Evolutionary conservation across 495 filamentous ascomycete genomes (phyloP), one percentile per base, ranked within the genome.

Genomic region (Penicillium pulvis): DNA sequence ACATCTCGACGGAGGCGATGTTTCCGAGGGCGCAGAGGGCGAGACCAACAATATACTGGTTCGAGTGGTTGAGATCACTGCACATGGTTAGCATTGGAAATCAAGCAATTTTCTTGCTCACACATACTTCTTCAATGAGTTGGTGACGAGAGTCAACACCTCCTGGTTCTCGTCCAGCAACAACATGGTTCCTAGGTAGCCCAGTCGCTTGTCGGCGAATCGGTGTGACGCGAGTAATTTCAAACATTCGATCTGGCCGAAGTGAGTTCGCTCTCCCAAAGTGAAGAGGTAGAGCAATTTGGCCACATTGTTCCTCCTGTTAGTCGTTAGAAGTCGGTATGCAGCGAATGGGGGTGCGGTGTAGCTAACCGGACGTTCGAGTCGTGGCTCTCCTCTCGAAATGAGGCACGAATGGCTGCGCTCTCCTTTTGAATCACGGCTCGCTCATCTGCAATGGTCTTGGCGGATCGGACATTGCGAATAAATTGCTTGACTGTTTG

Each of bases 361-460:
- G 59, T 49, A 64, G 65, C 70, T 68, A 64, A 96, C 93, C 93
- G 87, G 62, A 95, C 83, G 71, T 88, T 87, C 58, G 90, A 92
- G 74, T 98, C 92, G 59, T 86, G 84, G 75, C 91, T 96, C 80
- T 98, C 94, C 75, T 98, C 94, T 63, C 94, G 83, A 71, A 98
- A 98, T 69, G 93, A 97, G 58, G 94, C 91, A 74, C 94, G 82
- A 67, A 98, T 98, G 47, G 93, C 89, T 53, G 94, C 95, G 76
- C 94, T 98, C 79, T 98, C 94, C 74, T 98, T 98, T 67, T 98
- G 94, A 57, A 98, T 94, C 26, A 98, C 94, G 24, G 93, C 92
- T 66, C 94, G 86, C 80, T 98, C 94, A 75, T 98, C 94, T 68
- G 95, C 95, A 69, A 98, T 94, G 31, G 94, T 98, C 83, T 98